Base-by-base conservation (phyloP, 2,329 filamentous ascomycete genomes). In the Aureobasidium sp. region DNA sequence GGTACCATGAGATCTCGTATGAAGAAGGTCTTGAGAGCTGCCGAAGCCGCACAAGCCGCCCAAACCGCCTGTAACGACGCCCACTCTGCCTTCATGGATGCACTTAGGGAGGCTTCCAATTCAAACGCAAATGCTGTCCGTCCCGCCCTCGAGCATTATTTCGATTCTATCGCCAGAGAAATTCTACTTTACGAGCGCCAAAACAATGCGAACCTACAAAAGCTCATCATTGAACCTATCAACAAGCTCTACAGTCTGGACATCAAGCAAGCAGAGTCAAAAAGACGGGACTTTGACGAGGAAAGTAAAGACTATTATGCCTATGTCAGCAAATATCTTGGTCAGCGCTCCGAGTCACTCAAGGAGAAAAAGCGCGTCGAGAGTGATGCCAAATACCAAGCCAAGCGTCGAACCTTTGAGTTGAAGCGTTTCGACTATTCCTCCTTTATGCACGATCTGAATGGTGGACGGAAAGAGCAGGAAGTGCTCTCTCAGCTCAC, bases 261-360 rank as follows among this genome's bases (percentile, higher is more conserved):
- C 69, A 97, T 99, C 77, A 99, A 99, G 74, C 91, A 96, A 73
- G 95, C 93, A 27, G 94, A 99, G 70, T 81, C 88, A 42, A 99
- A 99, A 78, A 95, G 94, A 75, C 90, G 94, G 65, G 94, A 97
- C 67, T 99, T 99, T 68, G 94, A 99, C 65, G 94, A 99, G 69
- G 94, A 99, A 73, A 97, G 93, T 77, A 94, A 95, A 72, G 94
- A 99, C 71, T 99, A 96, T 75, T 99, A 99, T 74, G 86, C 88
- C 64, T 99, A 96, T 71, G 89, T 97, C 54, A 89, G 91, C 64
- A 86, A 91, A 49, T 99, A 99, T 74, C 83, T 99, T n/a, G 94
- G 94, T 33, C 93, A 97, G 72, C 84, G 93, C 45, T 91, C 95
- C 71, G 94, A 99, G 74, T 95, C 93, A 8, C 80, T 96, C 68